phyloP scores from a whole-genome alignment of 768 basidiomycete species.

The Kwoniella botswanensis region DNA sequence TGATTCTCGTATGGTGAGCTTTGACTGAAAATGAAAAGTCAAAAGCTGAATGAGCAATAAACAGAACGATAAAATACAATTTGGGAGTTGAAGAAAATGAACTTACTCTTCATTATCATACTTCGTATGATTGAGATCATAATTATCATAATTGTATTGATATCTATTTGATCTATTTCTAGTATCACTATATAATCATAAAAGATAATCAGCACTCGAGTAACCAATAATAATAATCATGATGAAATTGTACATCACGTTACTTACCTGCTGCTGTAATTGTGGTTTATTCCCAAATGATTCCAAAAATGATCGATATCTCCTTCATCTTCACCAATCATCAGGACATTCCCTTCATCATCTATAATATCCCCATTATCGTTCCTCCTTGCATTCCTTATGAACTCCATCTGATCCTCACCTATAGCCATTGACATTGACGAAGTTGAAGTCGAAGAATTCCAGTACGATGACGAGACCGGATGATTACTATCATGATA shows the following conservation, averaged over 20 bases:
- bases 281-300: not conserved
- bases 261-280: not conserved
- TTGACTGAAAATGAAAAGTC: not conserved
- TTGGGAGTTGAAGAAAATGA: too few species aligned
- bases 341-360: conserved; percentile 40
- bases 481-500: not conserved
- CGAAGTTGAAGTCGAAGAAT: not conserved
- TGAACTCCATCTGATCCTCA: conserved; percentile 24
- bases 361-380: conserved; percentile 42
- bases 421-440: not conserved
- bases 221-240: too few species aligned
- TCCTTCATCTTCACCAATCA: conserved; percentile 21
- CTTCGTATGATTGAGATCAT: not conserved
- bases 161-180: conserved; percentile 1
- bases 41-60: too few species aligned
- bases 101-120: not conserved
- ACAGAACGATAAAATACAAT: too few species aligned
- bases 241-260: not conserved
- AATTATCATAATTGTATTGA: not conserved
- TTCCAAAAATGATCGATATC: conserved; percentile 2
- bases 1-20: not conserved
- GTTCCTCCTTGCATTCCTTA: conserved; percentile 28
- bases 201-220: too few species aligned
- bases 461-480: not conserved
- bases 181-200: too few species aligned